phyloP scores from a whole-genome alignment of 176 grass and related monocot genomes.

The Secale cereale region DNA sequence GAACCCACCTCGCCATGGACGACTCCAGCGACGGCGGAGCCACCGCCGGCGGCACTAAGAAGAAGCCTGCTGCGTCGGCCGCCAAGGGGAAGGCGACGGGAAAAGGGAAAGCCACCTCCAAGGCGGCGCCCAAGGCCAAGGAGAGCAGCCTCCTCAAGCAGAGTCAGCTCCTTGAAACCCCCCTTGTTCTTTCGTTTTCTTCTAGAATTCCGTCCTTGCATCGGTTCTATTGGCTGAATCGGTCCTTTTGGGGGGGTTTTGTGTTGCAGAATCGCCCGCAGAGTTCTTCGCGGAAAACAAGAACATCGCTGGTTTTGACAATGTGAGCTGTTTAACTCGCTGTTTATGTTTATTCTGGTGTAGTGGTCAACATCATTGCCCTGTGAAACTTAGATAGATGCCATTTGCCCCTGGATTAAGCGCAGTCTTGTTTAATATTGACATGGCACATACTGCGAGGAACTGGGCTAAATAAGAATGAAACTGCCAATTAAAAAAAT shows the following conservation, averaged over 20 bases:
- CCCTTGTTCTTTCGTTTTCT: background rate
- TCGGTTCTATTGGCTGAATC: background rate
- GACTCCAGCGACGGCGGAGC: slow-evolving; percentile 9
- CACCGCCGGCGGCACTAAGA: background rate
- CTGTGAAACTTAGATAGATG: background rate
- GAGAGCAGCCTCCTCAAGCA: slow-evolving; percentile 88
- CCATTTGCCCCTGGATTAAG: background rate
- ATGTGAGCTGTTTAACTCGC: slow-evolving; percentile 51
- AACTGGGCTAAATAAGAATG: background rate
- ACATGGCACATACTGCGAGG: background rate
- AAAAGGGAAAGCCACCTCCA: slow-evolving; percentile 36
- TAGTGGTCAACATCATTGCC: background rate
- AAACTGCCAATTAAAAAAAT: background rate
- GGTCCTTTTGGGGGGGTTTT: background rate
- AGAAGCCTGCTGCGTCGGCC: slow-evolving; percentile 6
- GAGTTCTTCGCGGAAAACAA: slow-evolving; percentile 98
- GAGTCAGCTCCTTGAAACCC: slow-evolving; percentile 35
- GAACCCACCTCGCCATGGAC: slow-evolving; percentile 29
- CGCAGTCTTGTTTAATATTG: background rate
- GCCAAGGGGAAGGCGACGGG: slow-evolving; percentile 29
- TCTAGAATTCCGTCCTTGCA: background rate
- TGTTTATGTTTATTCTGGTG: background rate
- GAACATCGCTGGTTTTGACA: slow-evolving; percentile 95
- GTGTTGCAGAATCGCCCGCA: slow-evolving; percentile 78
- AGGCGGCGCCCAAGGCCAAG: slow-evolving; percentile 31